Evolutionary conservation across 495 filamentous ascomycete genomes (phyloP), one percentile per base, ranked within the genome.

Genomic region (Talaromyces stipitatus): DNA sequence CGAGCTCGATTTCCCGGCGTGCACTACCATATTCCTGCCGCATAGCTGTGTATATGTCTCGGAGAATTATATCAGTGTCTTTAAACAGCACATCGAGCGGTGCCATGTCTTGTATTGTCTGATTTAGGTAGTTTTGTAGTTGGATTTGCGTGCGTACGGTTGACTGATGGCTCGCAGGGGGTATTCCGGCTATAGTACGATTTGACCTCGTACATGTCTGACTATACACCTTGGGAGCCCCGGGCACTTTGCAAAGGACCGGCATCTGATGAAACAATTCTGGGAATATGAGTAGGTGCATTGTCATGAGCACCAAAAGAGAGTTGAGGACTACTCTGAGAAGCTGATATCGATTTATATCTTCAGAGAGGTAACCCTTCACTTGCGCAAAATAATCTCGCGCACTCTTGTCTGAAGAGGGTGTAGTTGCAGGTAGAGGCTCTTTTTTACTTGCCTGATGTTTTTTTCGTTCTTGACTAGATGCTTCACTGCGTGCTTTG

Each of bases 261-360:
- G 68, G 71, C 22, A 64, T 59, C 54, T 75, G 71, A 20, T 72
- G 68, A 58, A 73, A 60, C 9, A 75, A 43, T 57, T 77, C 72
- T 20, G 74, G 74, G 36, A 77, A 59, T 24, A 75, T 55, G 30
- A 77, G 66, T 18, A 76, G 51, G 57, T 76, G 73, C 24, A 69
- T 53, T 51, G 74, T 71, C 30, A 64, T 48, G 7, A 64, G 63
- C 57, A 70, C 32, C 23, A 76, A 61, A 36, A 74, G 55, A 10
- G 60, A 50, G 57, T 75, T 76, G 58, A 72, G 55, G 24, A 64
- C 24, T 6, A 36, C 56, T 55, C 68, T 69, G 48, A 69, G 29
- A 10, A 66, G 14, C 14, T 50, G 53, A 51, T 62, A 58, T 1
- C 43, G 50, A 5, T 55, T 33, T 3, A 55, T 14, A 5, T 46